Conservation (phyloP, 208 protist genomes). For the Porcisia deanei region DNA sequence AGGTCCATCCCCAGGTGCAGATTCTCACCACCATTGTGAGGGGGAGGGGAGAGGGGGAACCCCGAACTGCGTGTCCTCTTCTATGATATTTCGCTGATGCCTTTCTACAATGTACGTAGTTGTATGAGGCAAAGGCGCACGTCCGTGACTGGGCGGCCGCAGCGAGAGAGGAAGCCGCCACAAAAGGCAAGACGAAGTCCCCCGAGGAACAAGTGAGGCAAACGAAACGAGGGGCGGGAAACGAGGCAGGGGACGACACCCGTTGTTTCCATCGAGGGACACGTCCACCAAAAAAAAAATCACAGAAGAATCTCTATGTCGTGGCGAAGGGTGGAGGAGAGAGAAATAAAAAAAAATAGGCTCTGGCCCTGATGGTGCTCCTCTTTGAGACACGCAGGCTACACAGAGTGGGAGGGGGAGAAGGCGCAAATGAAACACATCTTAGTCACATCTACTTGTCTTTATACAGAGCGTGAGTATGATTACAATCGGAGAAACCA, state of each 20-base stretch:
- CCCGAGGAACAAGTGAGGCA: neutral
- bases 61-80: neutral
- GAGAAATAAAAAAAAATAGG: conserved; percentile 17
- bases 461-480: neutral
- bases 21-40: no score
- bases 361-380: neutral
- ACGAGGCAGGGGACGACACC: neutral
- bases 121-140: neutral
- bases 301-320: conserved; percentile 1
- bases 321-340: conserved; percentile 12
- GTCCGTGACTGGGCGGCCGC: neutral
- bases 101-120: neutral
- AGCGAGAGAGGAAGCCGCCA: neutral
- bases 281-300: conserved; percentile 6
- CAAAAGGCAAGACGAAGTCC: neutral
- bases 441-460: neutral
- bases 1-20: neutral
- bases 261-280: neutral
- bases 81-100: neutral
- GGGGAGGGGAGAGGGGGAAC: neutral
- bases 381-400: neutral
- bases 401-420: neutral
- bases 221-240: neutral
- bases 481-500: neutral
- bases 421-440: neutral